These are phyloP conservation scores for Zalerion maritima DNA, from an alignment of 495 filamentous ascomycete genomes.

Conservation along the genomic window DNA sequence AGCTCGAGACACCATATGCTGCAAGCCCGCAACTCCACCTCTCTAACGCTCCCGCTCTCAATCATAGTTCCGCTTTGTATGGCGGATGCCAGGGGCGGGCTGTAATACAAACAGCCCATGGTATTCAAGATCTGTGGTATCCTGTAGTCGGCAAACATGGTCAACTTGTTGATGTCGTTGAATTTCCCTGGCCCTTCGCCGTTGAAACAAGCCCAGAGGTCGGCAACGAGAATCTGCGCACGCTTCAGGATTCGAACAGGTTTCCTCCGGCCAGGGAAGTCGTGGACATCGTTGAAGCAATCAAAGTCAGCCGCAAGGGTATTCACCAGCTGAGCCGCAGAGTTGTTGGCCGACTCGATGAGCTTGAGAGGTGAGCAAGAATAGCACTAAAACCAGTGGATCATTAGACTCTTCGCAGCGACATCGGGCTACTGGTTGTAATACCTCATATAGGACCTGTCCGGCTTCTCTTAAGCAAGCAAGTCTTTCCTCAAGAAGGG, in stretches of 20 bases:
- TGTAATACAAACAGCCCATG: constrained; percentile 71
- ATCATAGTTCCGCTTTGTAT: constrained; percentile 49
- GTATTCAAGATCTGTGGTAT: constrained; percentile 85
- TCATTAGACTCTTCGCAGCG: no score
- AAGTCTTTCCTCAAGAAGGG: constrained; percentile 64
- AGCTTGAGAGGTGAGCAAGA: constrained; percentile 61
- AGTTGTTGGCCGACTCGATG: constrained; percentile 59
- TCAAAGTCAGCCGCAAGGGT: constrained; percentile 62
- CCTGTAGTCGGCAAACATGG: constrained; percentile 98
- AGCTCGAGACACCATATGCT: constrained; percentile 92
- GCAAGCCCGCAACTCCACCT: constrained; percentile 73
- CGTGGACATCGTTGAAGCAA: constrained; percentile 72
- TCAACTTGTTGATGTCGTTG: constrained; percentile 81
- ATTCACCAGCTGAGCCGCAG: constrained; percentile 74
- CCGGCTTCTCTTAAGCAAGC: constrained; percentile 75
- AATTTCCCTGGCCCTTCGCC: constrained; percentile 71
- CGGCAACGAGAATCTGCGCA: constrained; percentile 89
- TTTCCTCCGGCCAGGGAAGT: constrained; percentile 51
- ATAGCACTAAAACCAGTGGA: no score
- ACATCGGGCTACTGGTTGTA: no score
- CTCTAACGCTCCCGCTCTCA: constrained; percentile 60
- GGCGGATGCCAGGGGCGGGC: constrained; percentile 56
- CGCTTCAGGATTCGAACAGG: constrained; percentile 75
- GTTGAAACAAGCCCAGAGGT: constrained; percentile 89
- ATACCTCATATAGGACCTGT: constrained; percentile 67